Evolutionary conservation across 495 filamentous ascomycete species (phyloP).

Genomic region (Haplographium delicatum): DNA sequence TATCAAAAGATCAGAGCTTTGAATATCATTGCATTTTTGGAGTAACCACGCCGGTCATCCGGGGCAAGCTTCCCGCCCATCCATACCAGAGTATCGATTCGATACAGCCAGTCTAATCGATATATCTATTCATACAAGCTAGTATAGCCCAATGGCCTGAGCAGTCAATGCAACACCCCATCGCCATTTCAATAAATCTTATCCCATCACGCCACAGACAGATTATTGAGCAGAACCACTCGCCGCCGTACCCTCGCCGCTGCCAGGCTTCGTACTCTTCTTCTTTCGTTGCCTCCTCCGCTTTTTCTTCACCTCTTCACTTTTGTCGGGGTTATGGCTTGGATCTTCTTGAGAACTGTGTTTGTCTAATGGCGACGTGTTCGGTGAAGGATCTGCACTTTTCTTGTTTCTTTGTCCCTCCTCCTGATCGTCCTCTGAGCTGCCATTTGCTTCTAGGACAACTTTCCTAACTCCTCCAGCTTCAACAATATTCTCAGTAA

Average conservation of each 20-base stretch:
- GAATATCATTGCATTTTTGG: too few species aligned
- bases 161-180: too few species aligned
- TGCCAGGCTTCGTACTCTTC: constrained; percentile 17
- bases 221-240: constrained; percentile 2
- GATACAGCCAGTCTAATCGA: too few species aligned
- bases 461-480: constrained; percentile 79
- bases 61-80: too few species aligned
- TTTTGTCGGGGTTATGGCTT: constrained; percentile 1
- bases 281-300: constrained; percentile 19
- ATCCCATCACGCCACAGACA: neutral
- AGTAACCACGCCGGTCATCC: too few species aligned
- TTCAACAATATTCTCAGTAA: constrained; percentile 83
- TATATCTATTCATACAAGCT: too few species aligned
- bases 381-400: neutral
- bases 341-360: neutral
- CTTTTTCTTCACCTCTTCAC: constrained; percentile 24
- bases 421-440: constrained; percentile 11
- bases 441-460: constrained; percentile 45
- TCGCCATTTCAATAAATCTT: too few species aligned
- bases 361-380: neutral
- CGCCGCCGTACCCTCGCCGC: constrained; percentile 9
- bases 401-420: neutral
- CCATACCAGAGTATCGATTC: too few species aligned
- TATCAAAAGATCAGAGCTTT: too few species aligned
- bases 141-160: too few species aligned